Percentiles rank a stretch among this genome's conserved stretches.
phyloP scores from a whole-genome alignment of 805 yeast genomes.

The Wickerhamiella azyma region DNA sequence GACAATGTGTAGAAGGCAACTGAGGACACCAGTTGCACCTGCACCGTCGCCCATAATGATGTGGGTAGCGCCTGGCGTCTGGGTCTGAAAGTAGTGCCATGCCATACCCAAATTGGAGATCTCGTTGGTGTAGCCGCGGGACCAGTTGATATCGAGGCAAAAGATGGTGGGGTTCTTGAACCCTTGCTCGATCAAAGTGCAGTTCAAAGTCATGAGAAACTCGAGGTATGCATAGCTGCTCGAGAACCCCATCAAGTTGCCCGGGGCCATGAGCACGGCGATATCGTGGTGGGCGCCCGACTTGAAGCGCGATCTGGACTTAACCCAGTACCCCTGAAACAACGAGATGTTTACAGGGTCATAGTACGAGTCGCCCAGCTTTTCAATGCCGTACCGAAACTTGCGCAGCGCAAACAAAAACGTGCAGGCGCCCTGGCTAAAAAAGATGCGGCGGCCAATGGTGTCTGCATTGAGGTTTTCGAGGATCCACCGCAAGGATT shows the following conservation, averaged over 20 bases:
- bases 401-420: constrained; percentile 18
- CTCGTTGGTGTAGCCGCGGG: constrained; percentile 4
- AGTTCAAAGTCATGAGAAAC: constrained; percentile 30
- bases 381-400: constrained; percentile 22
- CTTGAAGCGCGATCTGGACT: constrained; percentile 22
- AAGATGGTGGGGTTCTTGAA: constrained; percentile 36
- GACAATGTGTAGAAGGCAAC: constrained; percentile 29
- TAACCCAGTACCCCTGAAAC: constrained; percentile 26
- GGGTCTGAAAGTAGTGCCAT: constrained; percentile 24
- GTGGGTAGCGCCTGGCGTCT: constrained; percentile 21
- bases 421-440: constrained; percentile 15
- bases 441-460: constrained; percentile 18
- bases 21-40: constrained; percentile 34
- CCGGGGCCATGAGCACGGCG: constrained; percentile 34
- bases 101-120: constrained; percentile 16
- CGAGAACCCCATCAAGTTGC: constrained; percentile 23
- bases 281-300: constrained; percentile 26
- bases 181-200: constrained; percentile 35
- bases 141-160: constrained; percentile 24
- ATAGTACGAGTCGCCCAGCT: constrained; percentile 21
- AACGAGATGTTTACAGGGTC: constrained; percentile 17
- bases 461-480: constrained; percentile 15
- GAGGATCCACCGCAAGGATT: constrained; percentile 18
- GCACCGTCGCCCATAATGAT: constrained; percentile 35
- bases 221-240: constrained; percentile 34